Conservation (phyloP, 2,329 filamentous ascomycete genomes). For the Pseudogymnoascus pannorum region DNA sequence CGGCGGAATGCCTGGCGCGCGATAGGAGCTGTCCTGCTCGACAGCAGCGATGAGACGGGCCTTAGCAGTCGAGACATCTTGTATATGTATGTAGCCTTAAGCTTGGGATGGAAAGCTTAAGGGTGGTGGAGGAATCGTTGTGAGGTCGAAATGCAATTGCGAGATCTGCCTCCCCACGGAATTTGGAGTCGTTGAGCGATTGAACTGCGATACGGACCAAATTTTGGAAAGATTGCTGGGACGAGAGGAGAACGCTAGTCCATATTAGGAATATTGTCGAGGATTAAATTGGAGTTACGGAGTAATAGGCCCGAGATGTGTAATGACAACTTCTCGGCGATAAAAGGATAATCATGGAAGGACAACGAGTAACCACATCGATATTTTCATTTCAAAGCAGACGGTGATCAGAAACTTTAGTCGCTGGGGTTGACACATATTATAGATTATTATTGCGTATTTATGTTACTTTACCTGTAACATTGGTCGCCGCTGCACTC, state of each 20-base stretch:
- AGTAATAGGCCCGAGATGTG: constrained; percentile 4
- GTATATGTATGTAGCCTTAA: constrained; percentile 2
- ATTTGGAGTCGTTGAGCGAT: constrained; percentile 9
- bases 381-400: neutral
- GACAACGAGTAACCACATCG: neutral
- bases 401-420: neutral
- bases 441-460: constrained; percentile 7
- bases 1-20: constrained; percentile 47
- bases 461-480: neutral
- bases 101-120: neutral
- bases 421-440: constrained; percentile 3
- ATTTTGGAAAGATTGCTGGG: constrained; percentile 10
- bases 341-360: neutral
- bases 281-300: constrained; percentile 4
- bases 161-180: constrained; percentile 9
- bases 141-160: constrained; percentile 8
- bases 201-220: constrained; percentile 7
- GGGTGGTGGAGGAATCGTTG: constrained; percentile 7
- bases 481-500: neutral
- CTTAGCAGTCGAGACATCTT: constrained; percentile 51
- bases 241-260: constrained; percentile 1
- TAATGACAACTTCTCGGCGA: neutral
- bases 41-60: constrained; percentile 55
- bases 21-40: constrained; percentile 44
- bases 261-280: constrained; percentile 6